Conservation (phyloP, 805 yeast genomes). For the Kodamaea hsintzibuensis region DNA sequence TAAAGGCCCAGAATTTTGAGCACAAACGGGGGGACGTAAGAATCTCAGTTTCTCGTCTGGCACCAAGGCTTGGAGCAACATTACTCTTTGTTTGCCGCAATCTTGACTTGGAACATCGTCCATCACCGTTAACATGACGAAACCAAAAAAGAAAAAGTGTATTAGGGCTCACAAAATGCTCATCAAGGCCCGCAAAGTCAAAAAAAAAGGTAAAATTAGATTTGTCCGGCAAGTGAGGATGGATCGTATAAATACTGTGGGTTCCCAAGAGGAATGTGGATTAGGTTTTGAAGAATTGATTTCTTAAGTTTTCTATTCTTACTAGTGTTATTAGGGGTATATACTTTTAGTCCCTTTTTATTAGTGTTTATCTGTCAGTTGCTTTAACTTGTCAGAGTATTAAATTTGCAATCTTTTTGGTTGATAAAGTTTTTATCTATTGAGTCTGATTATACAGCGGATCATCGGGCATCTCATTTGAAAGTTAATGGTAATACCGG, state of each 20-base stretch:
- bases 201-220: neutral
- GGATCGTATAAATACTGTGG: neutral
- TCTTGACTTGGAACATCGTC: neutral
- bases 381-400: too few species aligned
- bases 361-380: too few species aligned
- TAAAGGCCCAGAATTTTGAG: too few species aligned
- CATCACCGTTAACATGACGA: slow-evolving; percentile 4
- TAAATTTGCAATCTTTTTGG: too few species aligned
- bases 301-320: too few species aligned
- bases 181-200: neutral
- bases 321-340: too few species aligned
- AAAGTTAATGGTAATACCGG: neutral
- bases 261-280: neutral
- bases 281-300: neutral
- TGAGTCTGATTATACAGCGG: too few species aligned
- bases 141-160: neutral
- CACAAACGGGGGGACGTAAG: too few species aligned
- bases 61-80: neutral
- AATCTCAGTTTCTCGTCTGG: neutral
- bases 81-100: neutral
- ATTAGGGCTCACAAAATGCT: neutral
- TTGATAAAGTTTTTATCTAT: too few species aligned
- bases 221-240: slow-evolving; percentile 1
- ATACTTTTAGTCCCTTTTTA: too few species aligned
- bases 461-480: too few species aligned